phyloP scores from a whole-genome alignment of 805 yeast species.

The Zygosaccharomyces gambellarensis region DNA sequence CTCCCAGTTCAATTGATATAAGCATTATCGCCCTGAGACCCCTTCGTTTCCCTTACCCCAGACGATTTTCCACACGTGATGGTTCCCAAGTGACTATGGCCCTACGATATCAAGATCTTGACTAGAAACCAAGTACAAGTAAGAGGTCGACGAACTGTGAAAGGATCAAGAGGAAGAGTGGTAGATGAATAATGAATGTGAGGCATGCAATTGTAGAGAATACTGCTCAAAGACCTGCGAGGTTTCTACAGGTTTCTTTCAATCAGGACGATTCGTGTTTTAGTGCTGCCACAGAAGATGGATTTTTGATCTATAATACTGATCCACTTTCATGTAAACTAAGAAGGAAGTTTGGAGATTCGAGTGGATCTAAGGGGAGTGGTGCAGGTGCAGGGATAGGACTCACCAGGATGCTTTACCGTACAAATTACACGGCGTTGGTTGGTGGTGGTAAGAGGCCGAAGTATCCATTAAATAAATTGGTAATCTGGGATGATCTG shows the following conservation, averaged over 20 bases:
- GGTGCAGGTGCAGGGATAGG: conserved; percentile 64
- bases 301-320: conserved; percentile 80
- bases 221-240: conserved; percentile 21
- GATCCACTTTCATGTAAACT: conserved; percentile 58
- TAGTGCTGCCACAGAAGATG: conserved; percentile 73
- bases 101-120: not conserved
- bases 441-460: conserved; percentile 89
- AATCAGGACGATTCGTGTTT: conserved; percentile 91
- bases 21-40: too few relatives aligned
- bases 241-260: conserved; percentile 57
- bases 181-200: conserved; percentile 14
- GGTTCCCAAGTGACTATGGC: not conserved
- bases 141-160: not conserved
- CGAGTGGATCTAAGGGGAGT: conserved; percentile 61
- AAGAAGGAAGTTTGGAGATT: conserved; percentile 17
- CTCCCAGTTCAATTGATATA: too few relatives aligned
- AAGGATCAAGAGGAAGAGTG: not conserved
- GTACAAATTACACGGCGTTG: conserved; percentile 85
- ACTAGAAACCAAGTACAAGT: not conserved
- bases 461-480: conserved; percentile 68
- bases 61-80: not conserved
- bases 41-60: not conserved
- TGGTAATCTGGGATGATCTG: conserved; percentile 88
- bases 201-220: conserved; percentile 16
- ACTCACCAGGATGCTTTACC: conserved; percentile 70